Base-by-base conservation (phyloP, 345 rosid species). In the Salix brachista region DNA sequence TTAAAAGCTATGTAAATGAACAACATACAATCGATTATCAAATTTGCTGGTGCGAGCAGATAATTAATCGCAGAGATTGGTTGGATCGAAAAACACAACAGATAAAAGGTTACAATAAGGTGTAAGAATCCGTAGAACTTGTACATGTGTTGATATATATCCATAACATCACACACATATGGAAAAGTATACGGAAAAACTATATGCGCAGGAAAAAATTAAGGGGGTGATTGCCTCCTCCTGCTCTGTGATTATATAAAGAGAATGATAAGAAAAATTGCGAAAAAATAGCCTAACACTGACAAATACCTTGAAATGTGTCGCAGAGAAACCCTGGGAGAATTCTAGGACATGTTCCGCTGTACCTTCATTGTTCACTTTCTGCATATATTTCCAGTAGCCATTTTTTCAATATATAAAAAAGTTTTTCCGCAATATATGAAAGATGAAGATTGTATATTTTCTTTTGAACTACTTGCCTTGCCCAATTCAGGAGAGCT, bases 401-500 rank as follows among this genome's bases (percentile, higher is more conserved):
- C 79, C 67, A 10, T 17, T 54, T 32, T 64, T 6, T 60, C 26
- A 61, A 46, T 69, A 25, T 11, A 61, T 25, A 23, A 25, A 30
- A 1, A 39, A 11, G 21, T 18, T 11, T 1, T 11, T 10, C 17
- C 4, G 28, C 50, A 28, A 8, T 8, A 46, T 2, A 25, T 14
- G 54, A 8, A 17, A 70, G 19, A 17, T 46, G 36, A 26, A 25
- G 46, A 26, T 26, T 4, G 16, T 68, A 42, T 19, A 7, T 41
- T 19, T 61, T 4, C 46, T 11, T 39, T 1, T 41, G 46, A 13
- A 36, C 65, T 73, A 84, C 85, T 88, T 84, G 83, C 91, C 90
- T 87, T 81, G 85, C 74, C 72, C 72, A 81, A 70, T 42, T 79
- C 85, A 80, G 80, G 79, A 62, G 98, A 93, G 83, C 90, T 89